Base-by-base conservation (phyloP, 768 basidiomycete genomes). In the Psilocybe azurescens region DNA sequence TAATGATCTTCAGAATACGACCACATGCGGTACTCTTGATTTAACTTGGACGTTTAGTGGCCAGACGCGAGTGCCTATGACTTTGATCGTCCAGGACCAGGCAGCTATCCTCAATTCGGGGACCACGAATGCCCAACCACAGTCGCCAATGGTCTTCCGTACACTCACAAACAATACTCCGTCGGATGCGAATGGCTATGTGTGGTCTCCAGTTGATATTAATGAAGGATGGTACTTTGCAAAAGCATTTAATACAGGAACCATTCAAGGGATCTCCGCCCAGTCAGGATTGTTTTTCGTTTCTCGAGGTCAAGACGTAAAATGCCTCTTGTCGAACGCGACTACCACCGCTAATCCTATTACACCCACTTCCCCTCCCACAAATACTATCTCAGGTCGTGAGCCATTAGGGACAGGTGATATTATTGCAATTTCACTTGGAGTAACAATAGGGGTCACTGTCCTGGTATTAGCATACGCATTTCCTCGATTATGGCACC, bases 221-320 rank as follows among this genome's bases (percentile, higher is more conserved):
- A 63, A 66, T n/a, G 66, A 66, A 44, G 79, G 79, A 33, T 68
- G 70, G 69, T 79, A 80, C 59, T 66, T 65, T 38, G 69, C 66
- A 10, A 60, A 69, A 47, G 72, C 74, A 2, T 68, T 65, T 61
- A 68, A 73, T 52, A 68, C 69, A 1, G 28, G 61, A 13, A 59
- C 53, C 54, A 61, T 53, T 6, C 28, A 46, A 30, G 67, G 62
- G 6, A 60, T 73, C 28, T 62, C 61, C 20, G 66, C 67, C 10
- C 62, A 69, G 16, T 75, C 77, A 2, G 36, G 65, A 16, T 69
- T 70, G 3, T 77, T 79, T 63, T 74, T 73, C 52, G 74, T 80
- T 30, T 39, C 44, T 28, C 70, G 63, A 36, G 66, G 68, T 29
- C 52, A 61, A 11, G 64, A 72, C 62, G 60, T 61, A 3, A 47